Conservation (phyloP, 2,329 filamentous ascomycete species). For the Fusarium cyanostomum region DNA sequence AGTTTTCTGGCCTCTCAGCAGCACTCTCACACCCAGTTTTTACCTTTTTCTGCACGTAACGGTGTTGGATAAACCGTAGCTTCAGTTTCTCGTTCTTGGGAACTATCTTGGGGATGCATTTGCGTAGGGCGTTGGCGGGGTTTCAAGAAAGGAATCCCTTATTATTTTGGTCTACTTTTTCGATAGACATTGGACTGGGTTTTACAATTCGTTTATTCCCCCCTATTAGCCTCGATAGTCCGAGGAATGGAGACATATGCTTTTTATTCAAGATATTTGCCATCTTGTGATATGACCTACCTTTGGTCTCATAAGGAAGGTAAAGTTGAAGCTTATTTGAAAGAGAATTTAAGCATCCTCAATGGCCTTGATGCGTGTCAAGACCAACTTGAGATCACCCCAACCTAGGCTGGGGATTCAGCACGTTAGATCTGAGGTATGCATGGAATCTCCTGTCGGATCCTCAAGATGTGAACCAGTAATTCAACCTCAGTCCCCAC, state of each 20-base stretch:
- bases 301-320: too few species aligned
- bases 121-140: constrained; percentile 42
- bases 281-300: background rate
- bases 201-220: constrained; percentile 20
- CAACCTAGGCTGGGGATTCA: too few species aligned
- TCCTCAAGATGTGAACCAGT: too few species aligned
- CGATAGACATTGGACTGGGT: constrained; percentile 30
- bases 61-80: constrained; percentile 14
- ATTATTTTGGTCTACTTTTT: constrained; percentile 21
- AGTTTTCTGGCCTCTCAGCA: constrained; percentile 21
- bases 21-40: constrained; percentile 3
- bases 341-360: too few species aligned
- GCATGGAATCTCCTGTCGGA: too few species aligned
- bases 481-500: background rate
- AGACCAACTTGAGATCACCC: too few species aligned
- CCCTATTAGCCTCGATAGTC: constrained; percentile 33
- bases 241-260: constrained; percentile 29
- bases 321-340: too few species aligned
- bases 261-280: constrained; percentile 8
- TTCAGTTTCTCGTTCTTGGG: constrained; percentile 36
- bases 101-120: constrained; percentile 39
- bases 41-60: constrained; percentile 17
- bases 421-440: too few species aligned
- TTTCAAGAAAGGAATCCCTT: constrained; percentile 30
- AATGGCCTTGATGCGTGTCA: too few species aligned